These are phyloP conservation scores for Karstenula rhodostoma DNA, from an alignment of 2,329 filamentous ascomycete species.

Conservation along the genomic window DNA sequence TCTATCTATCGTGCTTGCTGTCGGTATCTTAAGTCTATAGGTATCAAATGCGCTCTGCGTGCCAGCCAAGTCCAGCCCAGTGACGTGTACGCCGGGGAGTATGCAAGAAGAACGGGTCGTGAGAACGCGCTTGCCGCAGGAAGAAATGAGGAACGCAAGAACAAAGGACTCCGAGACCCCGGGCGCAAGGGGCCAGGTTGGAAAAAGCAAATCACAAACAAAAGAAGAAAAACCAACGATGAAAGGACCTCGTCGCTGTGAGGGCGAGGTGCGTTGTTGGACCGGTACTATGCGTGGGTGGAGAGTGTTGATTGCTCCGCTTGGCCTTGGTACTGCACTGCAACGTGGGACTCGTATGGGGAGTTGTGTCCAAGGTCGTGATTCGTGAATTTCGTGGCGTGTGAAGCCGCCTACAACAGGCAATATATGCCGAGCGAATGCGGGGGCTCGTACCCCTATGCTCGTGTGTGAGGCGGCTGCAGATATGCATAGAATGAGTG, in stretches of 20 bases:
- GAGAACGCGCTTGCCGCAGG: conserved; percentile 4
- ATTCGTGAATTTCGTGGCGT: conserved; percentile 1
- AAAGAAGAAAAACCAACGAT: not conserved
- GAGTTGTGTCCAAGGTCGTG: not conserved
- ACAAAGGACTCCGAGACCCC: conserved; percentile 4
- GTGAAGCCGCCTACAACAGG: not conserved
- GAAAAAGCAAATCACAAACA: not conserved
- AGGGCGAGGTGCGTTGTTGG: not conserved
- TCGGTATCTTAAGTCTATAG: conserved; percentile 9
- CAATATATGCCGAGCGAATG: conserved; percentile 8
- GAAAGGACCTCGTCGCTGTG: not conserved
- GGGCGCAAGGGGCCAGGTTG: not conserved
- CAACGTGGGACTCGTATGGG: conserved; percentile 6
- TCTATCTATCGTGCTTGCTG: not conserved
- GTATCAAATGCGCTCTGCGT: too few relatives aligned
- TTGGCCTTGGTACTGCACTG: conserved; percentile 9
- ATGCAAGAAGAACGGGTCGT: not conserved
- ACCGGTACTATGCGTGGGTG: conserved; percentile 1
- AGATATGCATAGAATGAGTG: conserved; percentile 6
- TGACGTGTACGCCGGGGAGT: not conserved
- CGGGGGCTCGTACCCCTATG: conserved; percentile 1
- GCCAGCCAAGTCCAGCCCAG: not conserved
- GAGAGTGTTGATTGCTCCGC: conserved; percentile 7
- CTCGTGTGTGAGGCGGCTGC: conserved; percentile 3
- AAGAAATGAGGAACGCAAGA: not conserved